Evolutionary conservation across 768 basidiomycete genomes (phyloP).

Genomic region (Udeniomyces megalosporus): DNA sequence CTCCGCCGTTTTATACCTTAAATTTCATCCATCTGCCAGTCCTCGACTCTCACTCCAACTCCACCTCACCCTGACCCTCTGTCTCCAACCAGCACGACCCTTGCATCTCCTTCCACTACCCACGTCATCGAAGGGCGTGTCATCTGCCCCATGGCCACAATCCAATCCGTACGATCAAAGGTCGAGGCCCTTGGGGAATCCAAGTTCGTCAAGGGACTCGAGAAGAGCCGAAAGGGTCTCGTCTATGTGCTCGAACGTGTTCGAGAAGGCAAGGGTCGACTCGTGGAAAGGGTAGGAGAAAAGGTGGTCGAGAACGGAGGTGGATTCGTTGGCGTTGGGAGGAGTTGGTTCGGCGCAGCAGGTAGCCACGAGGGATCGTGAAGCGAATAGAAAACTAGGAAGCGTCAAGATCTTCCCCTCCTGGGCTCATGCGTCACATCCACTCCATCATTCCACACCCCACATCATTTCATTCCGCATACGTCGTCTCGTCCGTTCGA

Average conservation of each 20-base stretch:
- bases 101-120: neutral
- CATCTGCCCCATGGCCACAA: neutral
- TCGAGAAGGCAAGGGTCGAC: neutral
- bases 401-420: too few relatives aligned
- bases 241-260: neutral
- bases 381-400: too few relatives aligned
- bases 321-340: too few relatives aligned
- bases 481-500: too few relatives aligned
- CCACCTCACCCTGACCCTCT: neutral
- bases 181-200: slow-evolving; percentile 3
- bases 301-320: too few relatives aligned
- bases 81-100: neutral
- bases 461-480: too few relatives aligned
- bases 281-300: neutral
- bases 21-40: too few relatives aligned
- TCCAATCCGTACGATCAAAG: neutral
- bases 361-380: too few relatives aligned
- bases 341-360: too few relatives aligned
- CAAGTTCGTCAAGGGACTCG: neutral
- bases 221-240: neutral
- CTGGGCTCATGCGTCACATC: too few relatives aligned
- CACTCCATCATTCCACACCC: too few relatives aligned
- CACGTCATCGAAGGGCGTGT: neutral
- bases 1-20: too few relatives aligned
- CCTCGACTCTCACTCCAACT: neutral